Base-by-base conservation (phyloP, 306 rosid genomes). In the Glycine tomentella region DNA sequence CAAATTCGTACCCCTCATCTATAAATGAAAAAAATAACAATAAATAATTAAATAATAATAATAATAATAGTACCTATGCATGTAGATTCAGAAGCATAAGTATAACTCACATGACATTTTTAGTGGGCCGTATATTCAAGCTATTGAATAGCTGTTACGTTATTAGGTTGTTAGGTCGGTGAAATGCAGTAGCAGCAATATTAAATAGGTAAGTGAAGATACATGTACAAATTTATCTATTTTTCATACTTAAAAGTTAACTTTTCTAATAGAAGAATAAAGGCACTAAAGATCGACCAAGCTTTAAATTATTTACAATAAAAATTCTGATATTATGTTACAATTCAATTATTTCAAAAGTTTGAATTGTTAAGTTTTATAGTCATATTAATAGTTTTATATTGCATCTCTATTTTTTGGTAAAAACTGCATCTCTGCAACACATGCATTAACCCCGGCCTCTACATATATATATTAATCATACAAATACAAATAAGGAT, bases 91-190 rank as follows among this genome's bases (percentile, higher is more conserved):
- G 46, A 67, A 53, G 42, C 55, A 33, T 4, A 57, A 6, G 44
- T 57, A 74, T 16, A 56, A 57, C 66, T 74, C 78, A 55, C 67
- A 55, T 73, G 17, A 55, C 66, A 38, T 38, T 50, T 25, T 61
- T 59, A 44, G 55, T 69, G 57, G 74, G 6, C 16, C 38, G 9
- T 44, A 3, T 69, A 69, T 20, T 10, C 7, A 69, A 16, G 31
- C 25, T 13, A 51, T 51, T 14, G 4, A 72, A 72, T 72, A n/a
- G 61, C 25, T 71, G 45, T 71, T 31, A 50, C 50, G 45, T 71
- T 31, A 50, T 33, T 63, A 25, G 51, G 51, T 42, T 57, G 69
- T 58, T 75, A 74, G 68, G 59, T 63, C 13, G 31, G 62, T 63
- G 71, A 48, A 46, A 46, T 76, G 34, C 61, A 76, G 5, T 25